Conservation (phyloP, 139 green algal species). For the Dunaliella primolecta region DNA sequence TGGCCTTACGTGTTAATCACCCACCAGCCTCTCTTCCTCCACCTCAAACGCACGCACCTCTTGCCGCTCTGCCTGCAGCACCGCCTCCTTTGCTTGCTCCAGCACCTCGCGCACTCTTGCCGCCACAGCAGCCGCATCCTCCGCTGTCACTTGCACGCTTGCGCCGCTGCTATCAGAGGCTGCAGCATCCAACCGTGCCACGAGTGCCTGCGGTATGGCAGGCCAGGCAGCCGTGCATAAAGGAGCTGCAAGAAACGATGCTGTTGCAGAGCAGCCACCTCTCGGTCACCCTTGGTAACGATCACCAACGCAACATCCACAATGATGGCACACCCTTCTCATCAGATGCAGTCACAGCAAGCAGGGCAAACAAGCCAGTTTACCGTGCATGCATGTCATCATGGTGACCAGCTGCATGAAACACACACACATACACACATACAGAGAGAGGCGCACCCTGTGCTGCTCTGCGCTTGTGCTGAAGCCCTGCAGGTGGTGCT, state of each 20-base stretch:
- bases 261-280: too few relatives aligned
- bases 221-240: neutral
- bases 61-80: conserved; percentile 14
- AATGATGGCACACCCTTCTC: neutral
- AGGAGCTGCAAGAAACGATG: too few relatives aligned
- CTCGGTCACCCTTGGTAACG: too few relatives aligned
- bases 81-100: neutral
- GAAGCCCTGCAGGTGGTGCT: conserved; percentile 8
- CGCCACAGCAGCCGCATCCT: conserved; percentile 25
- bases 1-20: too few relatives aligned
- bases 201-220: neutral
- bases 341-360: neutral
- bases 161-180: neutral
- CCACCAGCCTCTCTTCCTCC: too few relatives aligned
- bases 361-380: too few relatives aligned
- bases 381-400: too few relatives aligned
- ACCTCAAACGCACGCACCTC: too few relatives aligned
- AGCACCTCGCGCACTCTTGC: conserved; percentile 27
- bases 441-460: neutral
- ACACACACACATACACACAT: too few relatives aligned
- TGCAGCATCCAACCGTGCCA: neutral
- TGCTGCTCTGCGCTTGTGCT: conserved; percentile 2
- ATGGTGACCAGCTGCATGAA: too few relatives aligned
- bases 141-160: conserved; percentile 11
- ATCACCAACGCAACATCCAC: too few relatives aligned